A percentile compares a stretch with the other conserved stretches of the same genome.
Conservation (phyloP, 331 rosid genomes). For the Arachis monticola region DNA sequence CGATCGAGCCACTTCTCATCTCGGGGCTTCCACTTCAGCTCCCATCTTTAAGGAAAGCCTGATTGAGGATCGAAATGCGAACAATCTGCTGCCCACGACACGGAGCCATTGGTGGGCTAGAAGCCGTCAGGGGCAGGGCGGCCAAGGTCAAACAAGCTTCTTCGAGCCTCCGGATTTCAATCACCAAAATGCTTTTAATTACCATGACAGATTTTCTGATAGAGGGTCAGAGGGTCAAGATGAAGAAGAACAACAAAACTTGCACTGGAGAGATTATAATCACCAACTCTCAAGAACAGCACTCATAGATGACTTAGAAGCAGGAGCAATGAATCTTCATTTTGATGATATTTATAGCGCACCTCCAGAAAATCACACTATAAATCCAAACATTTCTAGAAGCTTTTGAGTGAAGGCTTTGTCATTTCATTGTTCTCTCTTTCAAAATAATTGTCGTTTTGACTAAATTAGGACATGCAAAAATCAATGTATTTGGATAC, state of each 20-base stretch:
- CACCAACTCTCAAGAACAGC: slow-evolving; percentile 54
- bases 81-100: slow-evolving; percentile 32
- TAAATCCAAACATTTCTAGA: slow-evolving; percentile 46
- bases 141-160: slow-evolving; percentile 68
- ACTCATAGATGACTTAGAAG: slow-evolving; percentile 63
- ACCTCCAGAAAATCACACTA: slow-evolving; percentile 64
- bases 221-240: slow-evolving; percentile 69
- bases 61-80: slow-evolving; percentile 46
- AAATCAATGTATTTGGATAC: too few species aligned
- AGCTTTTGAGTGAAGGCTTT: slow-evolving; percentile 50
- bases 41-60: slow-evolving; percentile 63
- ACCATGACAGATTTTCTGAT: slow-evolving; percentile 58
- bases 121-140: slow-evolving; percentile 35
- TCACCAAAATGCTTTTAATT: slow-evolving; percentile 35
- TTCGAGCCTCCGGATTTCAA: slow-evolving; percentile 86
- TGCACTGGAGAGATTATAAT: slow-evolving; percentile 52
- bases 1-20: slow-evolving; percentile 54
- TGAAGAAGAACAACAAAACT: slow-evolving; percentile 45
- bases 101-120: slow-evolving; percentile 82
- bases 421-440: slow-evolving; percentile 24
- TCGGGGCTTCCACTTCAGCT: slow-evolving; percentile 73
- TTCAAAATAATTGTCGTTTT: too few species aligned
- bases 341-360: slow-evolving; percentile 77
- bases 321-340: slow-evolving; percentile 70
- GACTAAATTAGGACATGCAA: too few species aligned